Conservation (phyloP, 2,329 filamentous ascomycete species). For the Fusarium euwallaceae region DNA sequence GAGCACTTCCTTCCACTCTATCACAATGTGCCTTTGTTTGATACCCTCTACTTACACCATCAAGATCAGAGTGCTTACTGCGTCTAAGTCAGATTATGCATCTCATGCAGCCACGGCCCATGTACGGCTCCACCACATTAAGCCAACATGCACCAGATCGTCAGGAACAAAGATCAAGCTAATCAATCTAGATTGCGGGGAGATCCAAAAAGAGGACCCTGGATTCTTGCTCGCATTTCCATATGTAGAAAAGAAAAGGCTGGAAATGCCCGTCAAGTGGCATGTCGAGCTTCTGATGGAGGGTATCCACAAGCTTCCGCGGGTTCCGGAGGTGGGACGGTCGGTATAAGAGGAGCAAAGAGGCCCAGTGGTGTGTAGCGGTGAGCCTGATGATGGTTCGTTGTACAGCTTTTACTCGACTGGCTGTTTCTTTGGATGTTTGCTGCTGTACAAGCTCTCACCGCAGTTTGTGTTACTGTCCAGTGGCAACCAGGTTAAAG, state of each 20-base stretch:
- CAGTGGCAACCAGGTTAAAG: too few species aligned
- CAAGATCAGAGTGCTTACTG: not conserved
- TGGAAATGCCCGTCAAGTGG: constrained; percentile 21
- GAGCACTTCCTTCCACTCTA: not conserved
- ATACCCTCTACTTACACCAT: not conserved
- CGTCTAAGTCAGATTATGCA: constrained; percentile 7
- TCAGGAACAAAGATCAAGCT: constrained; percentile 38
- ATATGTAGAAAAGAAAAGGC: constrained; percentile 20
- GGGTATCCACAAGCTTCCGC: constrained; percentile 39
- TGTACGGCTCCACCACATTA: constrained; percentile 13
- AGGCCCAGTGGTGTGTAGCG: not conserved
- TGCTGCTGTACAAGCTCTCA: not conserved
- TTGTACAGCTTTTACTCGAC: not conserved
- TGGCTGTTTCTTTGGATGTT: not conserved
- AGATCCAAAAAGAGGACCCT: constrained; percentile 2
- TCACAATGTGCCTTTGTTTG: not conserved
- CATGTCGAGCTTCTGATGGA: constrained; percentile 34
- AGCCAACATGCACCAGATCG: constrained; percentile 21
- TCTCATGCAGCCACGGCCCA: not conserved
- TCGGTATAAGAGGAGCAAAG: not conserved
- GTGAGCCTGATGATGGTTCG: not conserved
- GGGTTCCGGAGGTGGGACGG: constrained; percentile 32
- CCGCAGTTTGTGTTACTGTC: not conserved
- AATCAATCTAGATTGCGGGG: constrained; percentile 22
- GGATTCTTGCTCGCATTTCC: not conserved